phyloP scores from a whole-genome alignment of 192 early-diverging fungal genomes.

The Paraglomus occultum region DNA sequence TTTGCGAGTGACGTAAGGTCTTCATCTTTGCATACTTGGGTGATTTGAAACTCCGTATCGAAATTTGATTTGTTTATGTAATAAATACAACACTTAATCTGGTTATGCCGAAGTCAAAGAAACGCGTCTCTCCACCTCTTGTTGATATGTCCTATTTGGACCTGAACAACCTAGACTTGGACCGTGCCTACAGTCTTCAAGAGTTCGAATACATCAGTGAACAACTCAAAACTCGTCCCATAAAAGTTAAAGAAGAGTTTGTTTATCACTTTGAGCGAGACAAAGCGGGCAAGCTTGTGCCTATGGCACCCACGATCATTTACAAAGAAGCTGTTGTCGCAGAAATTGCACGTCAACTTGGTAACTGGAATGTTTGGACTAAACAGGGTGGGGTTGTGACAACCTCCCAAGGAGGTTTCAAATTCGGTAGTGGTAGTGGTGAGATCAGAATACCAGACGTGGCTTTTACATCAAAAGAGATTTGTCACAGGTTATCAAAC shows the following conservation, averaged over 20 bases:
- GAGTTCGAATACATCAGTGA: constrained; percentile 26
- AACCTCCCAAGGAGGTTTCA: constrained; percentile 22
- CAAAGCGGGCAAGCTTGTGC: constrained; percentile 25
- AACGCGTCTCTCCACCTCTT: too few relatives aligned
- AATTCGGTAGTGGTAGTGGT: neutral
- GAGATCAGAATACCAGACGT: constrained; percentile 1
- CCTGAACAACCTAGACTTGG: constrained; percentile 15
- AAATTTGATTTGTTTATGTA: too few relatives aligned
- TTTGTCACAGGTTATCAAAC: neutral
- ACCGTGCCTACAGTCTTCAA: constrained; percentile 26
- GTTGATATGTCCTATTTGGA: neutral
- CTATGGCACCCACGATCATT: constrained; percentile 11
- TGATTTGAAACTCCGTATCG: too few relatives aligned
- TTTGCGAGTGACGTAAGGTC: too few relatives aligned
- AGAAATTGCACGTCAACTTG: constrained; percentile 25
- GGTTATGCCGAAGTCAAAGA: too few relatives aligned
- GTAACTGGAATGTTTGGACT: constrained; percentile 27
- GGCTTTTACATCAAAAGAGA: constrained; percentile 11
- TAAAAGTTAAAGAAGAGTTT: constrained; percentile 23
- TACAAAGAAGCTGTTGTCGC: constrained; percentile 18
- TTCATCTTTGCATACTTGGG: too few relatives aligned
- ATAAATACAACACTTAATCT: too few relatives aligned
- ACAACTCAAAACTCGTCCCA: constrained; percentile 12
- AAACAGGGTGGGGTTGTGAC: constrained; percentile 24
- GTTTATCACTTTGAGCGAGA: constrained; percentile 29